Evolutionary conservation across 2,329 filamentous ascomycete species (phyloP).

Genomic region (Penicillium sp.): DNA sequence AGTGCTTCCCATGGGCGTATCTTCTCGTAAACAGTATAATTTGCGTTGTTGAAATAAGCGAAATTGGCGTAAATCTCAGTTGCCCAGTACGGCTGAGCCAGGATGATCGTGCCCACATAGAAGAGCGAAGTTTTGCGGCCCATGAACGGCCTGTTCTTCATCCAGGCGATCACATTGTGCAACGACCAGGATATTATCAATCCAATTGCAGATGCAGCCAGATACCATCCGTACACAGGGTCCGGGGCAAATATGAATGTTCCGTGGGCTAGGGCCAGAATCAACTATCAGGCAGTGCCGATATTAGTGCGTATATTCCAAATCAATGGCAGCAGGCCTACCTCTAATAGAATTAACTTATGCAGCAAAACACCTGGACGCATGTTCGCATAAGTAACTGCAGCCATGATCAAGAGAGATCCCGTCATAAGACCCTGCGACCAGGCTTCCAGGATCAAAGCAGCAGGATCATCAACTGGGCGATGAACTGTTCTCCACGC

Average conservation of each 20-base stretch:
- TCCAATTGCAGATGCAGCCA: slow-evolving; percentile 60
- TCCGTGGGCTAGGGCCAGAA: not conserved
- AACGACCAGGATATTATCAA: slow-evolving; percentile 63
- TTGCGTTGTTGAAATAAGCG: slow-evolving; percentile 60
- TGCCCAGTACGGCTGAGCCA: slow-evolving; percentile 64
- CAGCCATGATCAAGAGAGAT: slow-evolving; percentile 35
- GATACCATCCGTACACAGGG: slow-evolving; percentile 61
- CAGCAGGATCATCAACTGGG: slow-evolving; percentile 27
- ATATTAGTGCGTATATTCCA: not conserved
- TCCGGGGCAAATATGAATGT: not conserved
- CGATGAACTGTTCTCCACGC: not conserved
- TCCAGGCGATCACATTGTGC: slow-evolving; percentile 67
- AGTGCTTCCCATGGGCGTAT: not conserved
- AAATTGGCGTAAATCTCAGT: slow-evolving; percentile 66
- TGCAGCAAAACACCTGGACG: not conserved
- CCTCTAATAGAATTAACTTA: not conserved
- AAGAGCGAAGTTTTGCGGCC: slow-evolving; percentile 50
- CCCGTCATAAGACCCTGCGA: slow-evolving; percentile 52
- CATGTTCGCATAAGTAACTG: not conserved
- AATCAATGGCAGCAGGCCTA: not conserved
- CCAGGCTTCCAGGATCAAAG: slow-evolving; percentile 47
- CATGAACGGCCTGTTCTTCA: slow-evolving; percentile 65
- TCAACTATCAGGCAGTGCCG: not conserved
- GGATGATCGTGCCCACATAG: slow-evolving; percentile 61
- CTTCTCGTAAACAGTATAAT: slow-evolving; percentile 16